These are phyloP conservation scores for Digitaria exilis DNA, from an alignment of 202 grass and related monocot genomes.

Conservation along the genomic window DNA sequence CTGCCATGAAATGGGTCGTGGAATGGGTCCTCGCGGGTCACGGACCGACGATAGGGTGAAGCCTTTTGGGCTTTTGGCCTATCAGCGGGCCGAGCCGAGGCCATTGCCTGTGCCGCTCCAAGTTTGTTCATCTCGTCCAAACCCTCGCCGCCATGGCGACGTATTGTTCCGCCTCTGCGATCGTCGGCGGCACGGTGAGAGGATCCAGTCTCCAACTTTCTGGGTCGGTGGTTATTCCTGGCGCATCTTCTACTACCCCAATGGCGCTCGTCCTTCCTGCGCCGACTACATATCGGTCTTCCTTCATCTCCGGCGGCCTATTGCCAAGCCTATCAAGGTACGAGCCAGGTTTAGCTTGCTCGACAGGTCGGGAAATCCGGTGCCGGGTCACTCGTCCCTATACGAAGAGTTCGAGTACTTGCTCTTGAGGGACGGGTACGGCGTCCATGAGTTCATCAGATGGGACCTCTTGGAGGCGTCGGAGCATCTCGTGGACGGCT, in stretches of 20 bases:
- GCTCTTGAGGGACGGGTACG: rapidly evolving
- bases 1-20: too few species aligned
- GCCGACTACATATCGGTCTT: not conserved
- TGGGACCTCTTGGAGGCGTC: not conserved
- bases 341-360: not conserved
- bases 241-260: not conserved
- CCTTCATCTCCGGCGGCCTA: not conserved
- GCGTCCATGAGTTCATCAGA: not conserved
- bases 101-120: too few species aligned
- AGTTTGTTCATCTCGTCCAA: too few species aligned
- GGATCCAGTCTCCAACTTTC: not conserved
- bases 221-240: not conserved
- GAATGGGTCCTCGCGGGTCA: too few species aligned
- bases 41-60: too few species aligned
- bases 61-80: too few species aligned
- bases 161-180: not conserved
- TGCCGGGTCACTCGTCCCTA: not conserved
- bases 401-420: not conserved
- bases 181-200: not conserved
- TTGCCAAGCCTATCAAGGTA: not conserved
- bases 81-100: too few species aligned
- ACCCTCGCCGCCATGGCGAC: not conserved
- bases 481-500: not conserved
- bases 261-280: not conserved
- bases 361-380: not conserved